Evolutionary conservation across 2,329 filamentous ascomycete species (phyloP), one percentile per base, ranked within the genome.

Genomic region (Botryosphaeria dothidea): DNA sequence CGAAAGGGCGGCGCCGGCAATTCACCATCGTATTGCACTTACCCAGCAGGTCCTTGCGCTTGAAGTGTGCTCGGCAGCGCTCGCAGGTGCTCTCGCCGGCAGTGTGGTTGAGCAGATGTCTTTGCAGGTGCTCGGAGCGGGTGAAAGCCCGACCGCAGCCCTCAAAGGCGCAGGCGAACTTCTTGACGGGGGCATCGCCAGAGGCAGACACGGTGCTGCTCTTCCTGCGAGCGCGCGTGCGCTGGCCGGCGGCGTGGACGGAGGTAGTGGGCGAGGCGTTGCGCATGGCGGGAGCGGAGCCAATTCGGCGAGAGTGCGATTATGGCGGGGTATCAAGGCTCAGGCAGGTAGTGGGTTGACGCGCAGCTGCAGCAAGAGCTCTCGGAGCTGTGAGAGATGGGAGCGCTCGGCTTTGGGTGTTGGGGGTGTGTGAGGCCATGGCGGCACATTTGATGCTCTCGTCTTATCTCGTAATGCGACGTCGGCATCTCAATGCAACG

Each of bases 31-130:
- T 7, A 6, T 34, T 4, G 27, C 54, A 57, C 80, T 75, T 77
- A 85, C 85, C 83, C 65, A 87, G 74, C 46, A 89, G 75, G 73
- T 89, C 87, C 27, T 82, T 84, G 49, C 87, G 80, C 69, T 86
- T 85, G 73, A 88, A 89, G 70, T 87, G 85, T 29, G 85, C 85
- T 65, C 82, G 81, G 67, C 87, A 90, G 69, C 86, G 77, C 57
- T 82, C 74, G 70, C 87, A 89, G 3, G 85, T 87, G 66, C 81
- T 82, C 48, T 84, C 82, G 13, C 76, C 76, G 23, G 68, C 73
- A n/a, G 79, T 77, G 69, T 87, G 86, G 69, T 88, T 88, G 60
- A 87, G 75, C 23, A 82, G 79, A 73, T 88, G 86, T 15, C 85
- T 80, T 66, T 85, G 83, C 57, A 87, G 77, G 72, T 88, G 86